phyloP scores from a whole-genome alignment of 371 early-diverging fungal species.

The Mucor ambiguus region DNA sequence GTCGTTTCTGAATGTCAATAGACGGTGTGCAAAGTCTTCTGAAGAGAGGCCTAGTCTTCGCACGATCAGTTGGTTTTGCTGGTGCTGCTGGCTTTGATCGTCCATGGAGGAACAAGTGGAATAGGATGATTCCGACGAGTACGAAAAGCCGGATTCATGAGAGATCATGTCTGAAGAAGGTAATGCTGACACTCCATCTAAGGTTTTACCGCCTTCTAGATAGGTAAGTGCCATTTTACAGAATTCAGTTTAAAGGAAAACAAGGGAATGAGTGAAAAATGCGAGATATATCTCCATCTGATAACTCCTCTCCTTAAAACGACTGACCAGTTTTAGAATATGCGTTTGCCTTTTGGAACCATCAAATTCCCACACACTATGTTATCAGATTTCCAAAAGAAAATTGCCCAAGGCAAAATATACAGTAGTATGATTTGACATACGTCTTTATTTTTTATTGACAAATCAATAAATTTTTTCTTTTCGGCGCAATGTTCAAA shows the following conservation, averaged over 20 bases:
- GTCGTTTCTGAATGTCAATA: neutral
- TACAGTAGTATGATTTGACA: no score
- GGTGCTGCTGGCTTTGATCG: neutral
- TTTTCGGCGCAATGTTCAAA: no score
- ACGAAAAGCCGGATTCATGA: neutral
- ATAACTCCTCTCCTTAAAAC: neutral
- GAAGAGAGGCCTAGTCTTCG: conserved; percentile 8
- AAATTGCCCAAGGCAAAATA: no score
- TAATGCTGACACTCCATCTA: conserved; percentile 3
- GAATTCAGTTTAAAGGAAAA: neutral
- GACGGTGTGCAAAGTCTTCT: conserved; percentile 3
- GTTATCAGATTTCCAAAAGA: conserved; percentile 11
- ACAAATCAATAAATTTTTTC: no score
- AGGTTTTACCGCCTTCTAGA: conserved; percentile 6
- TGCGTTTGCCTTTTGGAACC: neutral
- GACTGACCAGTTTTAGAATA: neutral
- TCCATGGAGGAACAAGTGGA: neutral
- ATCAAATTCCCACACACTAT: neutral
- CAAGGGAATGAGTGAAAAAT: neutral
- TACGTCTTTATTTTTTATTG: no score
- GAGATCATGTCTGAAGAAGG: neutral
- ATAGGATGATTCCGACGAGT: neutral
- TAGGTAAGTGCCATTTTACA: conserved; percentile 1
- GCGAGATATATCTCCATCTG: neutral
- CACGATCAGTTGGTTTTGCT: neutral